phyloP scores from a whole-genome alignment of 2,329 filamentous ascomycete genomes.

The Zymoseptoria pseudotritici region DNA sequence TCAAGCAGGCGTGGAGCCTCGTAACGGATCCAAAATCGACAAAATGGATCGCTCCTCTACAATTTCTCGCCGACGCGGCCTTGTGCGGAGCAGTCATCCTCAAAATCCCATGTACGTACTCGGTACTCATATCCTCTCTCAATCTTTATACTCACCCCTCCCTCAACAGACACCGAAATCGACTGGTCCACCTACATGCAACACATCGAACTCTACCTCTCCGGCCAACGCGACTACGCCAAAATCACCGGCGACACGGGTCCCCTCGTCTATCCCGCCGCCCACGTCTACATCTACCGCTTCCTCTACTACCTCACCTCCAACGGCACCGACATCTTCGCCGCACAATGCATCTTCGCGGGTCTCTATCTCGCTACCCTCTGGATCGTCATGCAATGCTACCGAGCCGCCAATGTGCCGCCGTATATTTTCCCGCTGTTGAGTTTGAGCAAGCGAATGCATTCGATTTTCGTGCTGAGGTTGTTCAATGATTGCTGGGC shows the following conservation, averaged over 20 bases:
- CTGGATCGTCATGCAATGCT: slow-evolving; percentile 72
- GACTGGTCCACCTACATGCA: slow-evolving; percentile 98
- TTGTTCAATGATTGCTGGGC: slow-evolving; percentile 96
- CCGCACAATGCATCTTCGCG: slow-evolving; percentile 80
- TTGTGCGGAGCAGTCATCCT: slow-evolving; percentile 69
- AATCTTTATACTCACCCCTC: neutral
- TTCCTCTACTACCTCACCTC: slow-evolving; percentile 70
- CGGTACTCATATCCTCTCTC: neutral
- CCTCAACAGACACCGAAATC: slow-evolving; percentile 76
- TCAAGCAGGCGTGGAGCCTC: slow-evolving; percentile 33
- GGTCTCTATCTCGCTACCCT: slow-evolving; percentile 70
- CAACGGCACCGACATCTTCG: slow-evolving; percentile 63
- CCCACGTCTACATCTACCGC: slow-evolving; percentile 87
- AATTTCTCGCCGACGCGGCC: slow-evolving; percentile 62
- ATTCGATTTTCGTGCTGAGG: slow-evolving; percentile 86
- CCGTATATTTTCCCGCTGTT: slow-evolving; percentile 83
- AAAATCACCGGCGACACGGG: slow-evolving; percentile 82
- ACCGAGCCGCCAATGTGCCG: slow-evolving; percentile 68
- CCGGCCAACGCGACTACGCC: slow-evolving; percentile 82
- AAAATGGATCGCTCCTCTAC: slow-evolving; percentile 56
- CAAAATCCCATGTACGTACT: slow-evolving; percentile 69
- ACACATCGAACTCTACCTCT: slow-evolving; percentile 70
- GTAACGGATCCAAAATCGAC: slow-evolving; percentile 50
- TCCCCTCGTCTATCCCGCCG: slow-evolving; percentile 88
- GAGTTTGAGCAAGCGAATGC: slow-evolving; percentile 80